Conservation (phyloP, 306 rosid species). For the Acacia crassicarpa region DNA sequence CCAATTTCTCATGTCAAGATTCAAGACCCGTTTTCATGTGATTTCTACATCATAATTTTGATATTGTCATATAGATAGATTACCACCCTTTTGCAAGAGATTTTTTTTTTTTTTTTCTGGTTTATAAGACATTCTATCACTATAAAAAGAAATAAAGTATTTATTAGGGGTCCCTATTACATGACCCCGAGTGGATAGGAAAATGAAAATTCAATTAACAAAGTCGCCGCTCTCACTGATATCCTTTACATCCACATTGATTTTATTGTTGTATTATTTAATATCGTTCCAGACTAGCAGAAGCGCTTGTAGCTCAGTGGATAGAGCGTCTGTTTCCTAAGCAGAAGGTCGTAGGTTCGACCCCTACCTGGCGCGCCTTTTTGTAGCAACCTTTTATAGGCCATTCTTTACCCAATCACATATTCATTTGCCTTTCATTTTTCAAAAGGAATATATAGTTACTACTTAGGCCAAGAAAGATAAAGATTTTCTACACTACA, state of each 20-base stretch:
- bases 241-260: too few species aligned
- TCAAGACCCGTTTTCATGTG: background rate
- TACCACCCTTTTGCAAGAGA: too few species aligned
- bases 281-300: fast-evolving
- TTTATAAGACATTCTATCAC: too few species aligned
- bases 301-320: conserved; percentile 23
- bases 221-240: background rate
- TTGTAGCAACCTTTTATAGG: background rate
- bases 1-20: background rate
- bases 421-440: background rate
- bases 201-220: background rate
- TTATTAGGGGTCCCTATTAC: too few species aligned
- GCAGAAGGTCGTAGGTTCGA: conserved; percentile 24
- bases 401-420: background rate
- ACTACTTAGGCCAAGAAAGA: background rate
- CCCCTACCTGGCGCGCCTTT: conserved; percentile 12
- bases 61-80: too few species aligned
- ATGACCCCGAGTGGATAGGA: background rate
- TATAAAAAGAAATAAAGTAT: too few species aligned
- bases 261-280: too few species aligned
- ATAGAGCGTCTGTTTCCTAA: conserved; percentile 25
- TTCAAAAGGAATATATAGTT: background rate
- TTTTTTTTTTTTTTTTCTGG: too few species aligned
- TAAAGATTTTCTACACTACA: background rate
- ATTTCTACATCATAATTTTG: background rate